Conservation (phyloP, 2,329 filamentous ascomycete genomes). For the Botrytis cinerea region DNA sequence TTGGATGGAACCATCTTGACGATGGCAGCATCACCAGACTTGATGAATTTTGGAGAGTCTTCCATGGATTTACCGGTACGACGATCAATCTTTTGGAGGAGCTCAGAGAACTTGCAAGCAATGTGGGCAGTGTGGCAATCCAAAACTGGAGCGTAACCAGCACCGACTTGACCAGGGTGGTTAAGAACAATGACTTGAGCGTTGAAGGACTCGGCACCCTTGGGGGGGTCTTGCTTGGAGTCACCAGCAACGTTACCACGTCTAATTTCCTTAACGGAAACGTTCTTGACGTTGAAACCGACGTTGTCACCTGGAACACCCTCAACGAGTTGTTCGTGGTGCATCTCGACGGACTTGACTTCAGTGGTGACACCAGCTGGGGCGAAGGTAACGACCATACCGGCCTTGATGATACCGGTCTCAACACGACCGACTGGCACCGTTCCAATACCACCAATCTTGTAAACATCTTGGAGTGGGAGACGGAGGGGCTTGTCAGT, state of each 20-base stretch:
- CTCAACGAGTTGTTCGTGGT: slow-evolving; percentile 97
- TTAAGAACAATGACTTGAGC: slow-evolving; percentile 99
- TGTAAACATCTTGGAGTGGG: slow-evolving; percentile 99
- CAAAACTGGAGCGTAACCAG: slow-evolving; percentile 97
- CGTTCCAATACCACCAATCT: slow-evolving; percentile 99
- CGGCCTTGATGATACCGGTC: slow-evolving; percentile 92
- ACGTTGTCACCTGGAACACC: slow-evolving; percentile 99
- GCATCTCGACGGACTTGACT: slow-evolving; percentile 99
- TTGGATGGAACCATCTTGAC: slow-evolving; percentile 99
- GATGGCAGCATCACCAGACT: slow-evolving; percentile 99
- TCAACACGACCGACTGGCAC: slow-evolving; percentile 99
- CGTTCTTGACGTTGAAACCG: slow-evolving; percentile 99
- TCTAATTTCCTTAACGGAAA: slow-evolving; percentile 99
- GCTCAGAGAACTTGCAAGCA: slow-evolving; percentile 99
- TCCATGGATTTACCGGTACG: slow-evolving; percentile 99
- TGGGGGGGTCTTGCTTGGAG: slow-evolving; percentile 99
- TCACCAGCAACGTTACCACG: slow-evolving; percentile 99
- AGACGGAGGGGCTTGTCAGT: slow-evolving; percentile 99
- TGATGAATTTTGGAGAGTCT: slow-evolving; percentile 96
- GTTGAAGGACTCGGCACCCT: slow-evolving; percentile 90
- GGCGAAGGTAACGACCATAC: slow-evolving; percentile 97
- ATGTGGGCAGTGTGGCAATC: slow-evolving; percentile 99
- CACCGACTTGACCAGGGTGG: slow-evolving; percentile 99
- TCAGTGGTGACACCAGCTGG: slow-evolving; percentile 99
- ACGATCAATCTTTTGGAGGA: slow-evolving; percentile 99